A percentile compares a stretch with the other conserved stretches of the same genome.
These are phyloP conservation scores for Penicillium griseofulvum DNA, from an alignment of 2,329 filamentous ascomycete species.

Conservation along the genomic window DNA sequence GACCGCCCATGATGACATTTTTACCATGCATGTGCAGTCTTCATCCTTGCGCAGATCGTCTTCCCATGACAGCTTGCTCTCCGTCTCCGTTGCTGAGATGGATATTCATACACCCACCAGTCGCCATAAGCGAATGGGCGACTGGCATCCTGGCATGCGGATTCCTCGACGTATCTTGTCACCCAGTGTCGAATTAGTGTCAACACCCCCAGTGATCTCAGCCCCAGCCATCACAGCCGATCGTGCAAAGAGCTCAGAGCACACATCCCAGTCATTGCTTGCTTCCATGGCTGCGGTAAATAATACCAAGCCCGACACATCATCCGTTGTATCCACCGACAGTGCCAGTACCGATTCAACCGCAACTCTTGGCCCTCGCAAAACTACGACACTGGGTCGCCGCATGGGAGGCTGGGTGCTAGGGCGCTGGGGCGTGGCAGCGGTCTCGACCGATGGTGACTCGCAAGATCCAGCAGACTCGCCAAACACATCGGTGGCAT, in stretches of 20 bases:
- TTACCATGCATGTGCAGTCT: constrained; percentile 25
- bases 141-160: constrained; percentile 48
- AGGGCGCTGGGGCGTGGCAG: constrained; percentile 60
- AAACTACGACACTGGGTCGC: constrained; percentile 44
- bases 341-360: constrained; percentile 21
- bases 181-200: constrained; percentile 42
- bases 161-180: constrained; percentile 49
- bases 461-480: background rate
- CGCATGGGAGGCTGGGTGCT: constrained; percentile 66
- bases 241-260: constrained; percentile 23
- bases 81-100: constrained; percentile 79
- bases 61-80: constrained; percentile 88
- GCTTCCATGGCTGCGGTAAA: constrained; percentile 36
- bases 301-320: constrained; percentile 18
- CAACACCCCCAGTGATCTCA: constrained; percentile 40
- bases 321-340: constrained; percentile 25
- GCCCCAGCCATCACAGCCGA: constrained; percentile 37
- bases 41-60: constrained; percentile 61
- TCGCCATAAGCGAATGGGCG: constrained; percentile 71
- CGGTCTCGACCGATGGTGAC: constrained; percentile 27
- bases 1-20: constrained; percentile 24
- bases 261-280: constrained; percentile 35
- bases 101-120: constrained; percentile 82
- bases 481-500: background rate
- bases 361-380: constrained; percentile 20